Evolutionary conservation across 495 filamentous ascomycete species (phyloP), one percentile per base, ranked within the genome.

Genomic region (Tricharina praecox): DNA sequence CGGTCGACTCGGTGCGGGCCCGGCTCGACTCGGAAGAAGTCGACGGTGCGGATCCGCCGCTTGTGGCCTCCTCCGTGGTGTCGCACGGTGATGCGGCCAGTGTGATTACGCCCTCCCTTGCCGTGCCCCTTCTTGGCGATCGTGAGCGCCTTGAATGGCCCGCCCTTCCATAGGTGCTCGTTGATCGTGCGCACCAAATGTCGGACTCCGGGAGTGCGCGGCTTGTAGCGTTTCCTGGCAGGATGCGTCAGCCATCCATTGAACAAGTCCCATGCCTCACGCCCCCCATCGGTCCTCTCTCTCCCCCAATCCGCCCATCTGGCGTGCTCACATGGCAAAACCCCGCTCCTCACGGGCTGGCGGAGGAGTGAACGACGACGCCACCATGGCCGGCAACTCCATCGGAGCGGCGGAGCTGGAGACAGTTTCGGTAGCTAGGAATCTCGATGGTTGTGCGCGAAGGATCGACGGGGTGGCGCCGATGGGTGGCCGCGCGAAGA

Each of bases 101-200:
- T 77, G 60, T 85, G 80, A 64, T 96, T 97, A 50, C 90, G 77
- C 23, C 90, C 90, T 63, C 92, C 90, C 58, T 92, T 92, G 18
- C 72, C 76, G 45, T 90, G 84, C 23, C 90, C 90, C 63, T 84
- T 84, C 65, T 93, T 92, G 32, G 84, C 71, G 54, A 82, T 84
- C 1, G 90, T 97, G 61, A 97, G 70, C 35, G 77, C 77, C 9
- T 80, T 70, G 52, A 79, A 77, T 0, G 92, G 85, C 33, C 86
- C 72, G 38, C 86, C 88, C 68, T 92, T 93, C 79, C 81, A 95
- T 24, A 97, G 69, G 63, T 96, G 92, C 52, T 95, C 90, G 65
- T 94, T 94, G 60, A 95, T 78, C 8, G 90, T 85, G 15, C 90
- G 73, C 50, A 76, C 79, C 47, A 97, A 69, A 72, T 97, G 92